These are phyloP conservation scores for Pascua sp. DNA, from an alignment of 1,284 basidiomycete genomes.

Conservation along the genomic window DNA sequence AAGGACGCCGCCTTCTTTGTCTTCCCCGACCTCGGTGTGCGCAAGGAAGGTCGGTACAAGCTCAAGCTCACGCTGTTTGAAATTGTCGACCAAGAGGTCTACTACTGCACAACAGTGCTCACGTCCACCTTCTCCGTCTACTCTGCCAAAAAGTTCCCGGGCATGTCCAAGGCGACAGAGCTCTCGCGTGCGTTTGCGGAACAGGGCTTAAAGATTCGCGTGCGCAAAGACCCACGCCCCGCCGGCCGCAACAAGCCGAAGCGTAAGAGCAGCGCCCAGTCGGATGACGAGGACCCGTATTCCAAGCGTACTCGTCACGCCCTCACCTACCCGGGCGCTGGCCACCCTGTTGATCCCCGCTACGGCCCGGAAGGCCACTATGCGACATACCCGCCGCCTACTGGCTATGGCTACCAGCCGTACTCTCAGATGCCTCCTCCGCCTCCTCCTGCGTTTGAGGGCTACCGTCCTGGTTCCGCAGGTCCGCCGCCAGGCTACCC, in stretches of 20 bases:
- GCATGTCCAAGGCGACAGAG: constrained; percentile 80
- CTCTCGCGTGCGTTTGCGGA: constrained; percentile 82
- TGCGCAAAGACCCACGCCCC: constrained; percentile 66
- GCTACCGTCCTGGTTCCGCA: constrained; percentile 11
- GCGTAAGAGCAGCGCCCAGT: constrained; percentile 16
- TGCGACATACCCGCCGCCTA: constrained; percentile 11
- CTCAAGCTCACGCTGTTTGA: constrained; percentile 90
- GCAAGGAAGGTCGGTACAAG: constrained; percentile 81
- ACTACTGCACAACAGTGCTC: constrained; percentile 82
- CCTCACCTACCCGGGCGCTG: constrained; percentile 5
- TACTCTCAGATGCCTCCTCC: constrained; percentile 15
- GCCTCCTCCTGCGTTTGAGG: constrained; percentile 12
- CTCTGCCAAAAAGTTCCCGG: constrained; percentile 90
- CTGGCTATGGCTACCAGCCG: constrained; percentile 9
- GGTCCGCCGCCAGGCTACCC: constrained; percentile 8
- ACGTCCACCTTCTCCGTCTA: constrained; percentile 80
- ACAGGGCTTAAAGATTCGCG: constrained; percentile 89
- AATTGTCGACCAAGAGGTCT: constrained; percentile 78
- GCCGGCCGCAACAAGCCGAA: constrained; percentile 18
- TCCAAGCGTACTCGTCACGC: constrained; percentile 8
- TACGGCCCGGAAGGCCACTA: constrained; percentile 15
- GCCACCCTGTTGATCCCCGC: constrained; percentile 3
- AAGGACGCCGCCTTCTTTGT: constrained; percentile 87
- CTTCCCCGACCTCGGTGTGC: constrained; percentile 78
- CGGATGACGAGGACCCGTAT: constrained; percentile 18